phyloP scores from a whole-genome alignment of 139 green algal species.

The Bryopsis sp. region DNA sequence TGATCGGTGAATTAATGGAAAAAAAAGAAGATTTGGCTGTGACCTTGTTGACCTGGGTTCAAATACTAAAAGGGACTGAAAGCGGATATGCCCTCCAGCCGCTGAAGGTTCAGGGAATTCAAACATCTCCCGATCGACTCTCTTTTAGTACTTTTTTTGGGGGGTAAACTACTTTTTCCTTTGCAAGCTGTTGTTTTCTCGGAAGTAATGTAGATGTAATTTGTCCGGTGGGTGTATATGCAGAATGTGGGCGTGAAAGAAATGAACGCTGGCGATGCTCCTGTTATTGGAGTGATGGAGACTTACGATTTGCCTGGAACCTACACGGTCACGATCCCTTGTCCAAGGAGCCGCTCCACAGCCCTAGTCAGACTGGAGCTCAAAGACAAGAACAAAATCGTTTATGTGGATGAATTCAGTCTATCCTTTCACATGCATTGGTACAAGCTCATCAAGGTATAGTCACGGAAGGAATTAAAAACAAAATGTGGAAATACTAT shows the following conservation, averaged over 20 bases:
- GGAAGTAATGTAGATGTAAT: background rate
- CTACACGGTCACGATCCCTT: constrained; percentile 68
- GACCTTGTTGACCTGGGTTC: no score
- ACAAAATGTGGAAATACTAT: no score
- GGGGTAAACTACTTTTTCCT: background rate
- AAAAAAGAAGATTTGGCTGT: no score
- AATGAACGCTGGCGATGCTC: constrained; percentile 58
- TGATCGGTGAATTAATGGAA: no score
- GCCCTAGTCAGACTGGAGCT: constrained; percentile 68
- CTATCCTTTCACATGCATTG: constrained; percentile 93
- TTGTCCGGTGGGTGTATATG: no score
- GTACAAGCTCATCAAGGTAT: constrained; percentile 69
- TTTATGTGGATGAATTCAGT: constrained; percentile 73
- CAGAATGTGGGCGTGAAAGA: constrained; percentile 54
- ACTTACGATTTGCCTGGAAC: constrained; percentile 51
- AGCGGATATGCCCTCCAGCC: background rate
- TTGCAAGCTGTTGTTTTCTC: background rate
- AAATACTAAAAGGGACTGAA: no score
- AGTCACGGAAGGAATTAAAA: no score
- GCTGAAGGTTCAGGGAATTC: background rate
- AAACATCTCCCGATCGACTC: background rate
- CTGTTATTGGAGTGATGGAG: constrained; percentile 69
- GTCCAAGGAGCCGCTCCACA: constrained; percentile 54
- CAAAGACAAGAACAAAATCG: constrained; percentile 42
- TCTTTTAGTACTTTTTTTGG: background rate